Base-by-base conservation (phyloP, 495 filamentous ascomycete genomes). In the Penicillium macrosclerotiorum region DNA sequence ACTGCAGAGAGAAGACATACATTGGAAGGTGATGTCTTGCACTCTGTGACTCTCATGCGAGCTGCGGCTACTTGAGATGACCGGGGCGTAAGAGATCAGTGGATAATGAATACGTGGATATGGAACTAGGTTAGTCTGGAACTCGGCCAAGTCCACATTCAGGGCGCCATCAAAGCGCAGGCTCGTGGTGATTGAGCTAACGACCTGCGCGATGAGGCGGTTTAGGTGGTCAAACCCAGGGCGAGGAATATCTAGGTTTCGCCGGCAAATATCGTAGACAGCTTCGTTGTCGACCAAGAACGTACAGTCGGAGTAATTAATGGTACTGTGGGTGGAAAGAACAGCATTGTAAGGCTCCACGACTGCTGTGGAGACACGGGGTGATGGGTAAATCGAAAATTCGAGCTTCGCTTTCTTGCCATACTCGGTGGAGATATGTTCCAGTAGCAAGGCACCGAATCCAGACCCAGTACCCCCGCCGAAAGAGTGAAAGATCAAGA, bases 281-380 rank as follows among this genome's bases (percentile, higher is more conserved):
- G 93, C 93, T 76, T 98, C 93, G 68, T 98, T 98, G 73, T 98
- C 93, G 52, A 98, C 94, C 84, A 98, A 90, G 83, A 98, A 98
- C 53, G 87, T 91, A 79, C 93, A 98, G 79, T 98, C 93, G 49
- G 91, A 95, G 78, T 98, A 90, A 81, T 97, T 93, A 27, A 97
- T 84, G 57, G 94, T 98, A 58, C 90, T 97, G 79, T 98, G 93
- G 45, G 93, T 98, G 56, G 94, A 95, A 43, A 98, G 80, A 69
- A 97, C 95, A 37, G 94, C 95, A 78, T 97, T 98, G 81, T 98
- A 98, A 18, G 93, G 93, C 80, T 98, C 93, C 51, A 98, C 93
- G 42, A 98, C 91, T 37, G 94, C 90, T 56, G 92, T 96, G 54
- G 90, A n/a, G 89, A 54, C 91, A 90, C 75, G 90, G 91, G 31